A percentile compares a stretch with the other conserved stretches of the same genome.
Conservation (phyloP, 2,329 filamentous ascomycete species). For the Chaetomiaceae sp. region DNA sequence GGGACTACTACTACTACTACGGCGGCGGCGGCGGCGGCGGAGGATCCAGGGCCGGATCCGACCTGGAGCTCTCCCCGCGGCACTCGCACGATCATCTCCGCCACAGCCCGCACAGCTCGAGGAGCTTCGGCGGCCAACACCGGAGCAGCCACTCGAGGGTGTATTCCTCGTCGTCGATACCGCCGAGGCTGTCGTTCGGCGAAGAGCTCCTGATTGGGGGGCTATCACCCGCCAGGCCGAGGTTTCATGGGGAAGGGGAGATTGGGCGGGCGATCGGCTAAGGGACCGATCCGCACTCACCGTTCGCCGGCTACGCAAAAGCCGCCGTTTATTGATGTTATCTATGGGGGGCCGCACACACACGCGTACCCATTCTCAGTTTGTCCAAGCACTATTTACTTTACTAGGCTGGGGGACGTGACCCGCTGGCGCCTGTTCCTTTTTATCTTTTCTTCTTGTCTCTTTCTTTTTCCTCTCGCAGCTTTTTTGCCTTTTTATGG, state of each 20-base stretch:
- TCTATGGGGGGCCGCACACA: not conserved
- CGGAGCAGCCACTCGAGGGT: conserved; percentile 34
- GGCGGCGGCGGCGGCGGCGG: not conserved
- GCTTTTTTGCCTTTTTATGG: not conserved
- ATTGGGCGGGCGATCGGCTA: conserved; percentile 54
- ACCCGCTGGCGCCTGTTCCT: conserved; percentile 2
- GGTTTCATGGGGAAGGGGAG: conserved; percentile 38
- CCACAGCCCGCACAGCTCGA: not conserved
- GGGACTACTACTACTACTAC: conserved; percentile 21
- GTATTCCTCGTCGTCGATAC: conserved; percentile 41
- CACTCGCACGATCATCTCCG: conserved; percentile 30
- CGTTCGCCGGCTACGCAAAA: too few relatives aligned
- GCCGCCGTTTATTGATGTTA: too few relatives aligned
- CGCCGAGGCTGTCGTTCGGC: conserved; percentile 42
- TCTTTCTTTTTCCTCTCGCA: not conserved
- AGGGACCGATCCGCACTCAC: too few relatives aligned
- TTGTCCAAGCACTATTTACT: not conserved
- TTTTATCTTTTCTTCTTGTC: not conserved
- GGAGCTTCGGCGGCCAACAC: not conserved
- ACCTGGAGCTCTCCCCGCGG: conserved; percentile 33
- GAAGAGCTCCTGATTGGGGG: conserved; percentile 43
- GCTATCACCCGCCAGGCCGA: conserved; percentile 43
- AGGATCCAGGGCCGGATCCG: conserved; percentile 26
- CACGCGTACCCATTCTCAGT: too few relatives aligned
- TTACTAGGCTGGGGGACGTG: not conserved